Evolutionary conservation across 2,329 filamentous ascomycete genomes (phyloP).

Genomic region (Colletotrichum liriopes): DNA sequence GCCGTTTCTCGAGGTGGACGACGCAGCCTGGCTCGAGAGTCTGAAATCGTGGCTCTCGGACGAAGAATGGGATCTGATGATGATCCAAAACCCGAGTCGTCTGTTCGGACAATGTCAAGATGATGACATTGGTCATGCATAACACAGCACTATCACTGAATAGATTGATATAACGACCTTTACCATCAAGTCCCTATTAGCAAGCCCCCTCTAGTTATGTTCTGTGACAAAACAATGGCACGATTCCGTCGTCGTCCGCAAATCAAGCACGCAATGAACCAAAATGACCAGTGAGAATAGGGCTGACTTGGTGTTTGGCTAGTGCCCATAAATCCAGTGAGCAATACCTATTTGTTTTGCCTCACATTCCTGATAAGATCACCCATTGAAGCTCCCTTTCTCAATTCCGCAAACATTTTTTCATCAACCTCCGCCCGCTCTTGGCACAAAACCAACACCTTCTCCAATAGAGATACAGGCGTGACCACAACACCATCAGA

Average conservation of each 20-base stretch:
- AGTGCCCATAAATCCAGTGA: neutral
- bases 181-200: too few relatives aligned
- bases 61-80: conserved; percentile 46
- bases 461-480: conserved; percentile 46
- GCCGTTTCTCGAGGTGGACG: conserved; percentile 46
- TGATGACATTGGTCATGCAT: neutral
- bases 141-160: neutral
- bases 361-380: conserved; percentile 27
- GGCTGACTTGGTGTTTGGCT: neutral
- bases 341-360: conserved; percentile 3
- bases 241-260: neutral
- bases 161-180: too few relatives aligned
- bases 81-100: conserved; percentile 36
- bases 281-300: neutral
- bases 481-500: conserved; percentile 50
- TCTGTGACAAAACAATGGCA: neutral
- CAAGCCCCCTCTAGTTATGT: too few relatives aligned
- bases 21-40: conserved; percentile 46
- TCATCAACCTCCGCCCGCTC: conserved; percentile 50
- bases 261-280: neutral
- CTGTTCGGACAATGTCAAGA: conserved; percentile 10
- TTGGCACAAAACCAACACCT: conserved; percentile 49
- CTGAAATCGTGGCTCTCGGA: conserved; percentile 46
- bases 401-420: conserved; percentile 45
- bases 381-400: conserved; percentile 33